Evolutionary conservation across 495 filamentous ascomycete species (phyloP), one percentile per base, ranked within the genome.

Genomic region (Apiosordaria backusii): DNA sequence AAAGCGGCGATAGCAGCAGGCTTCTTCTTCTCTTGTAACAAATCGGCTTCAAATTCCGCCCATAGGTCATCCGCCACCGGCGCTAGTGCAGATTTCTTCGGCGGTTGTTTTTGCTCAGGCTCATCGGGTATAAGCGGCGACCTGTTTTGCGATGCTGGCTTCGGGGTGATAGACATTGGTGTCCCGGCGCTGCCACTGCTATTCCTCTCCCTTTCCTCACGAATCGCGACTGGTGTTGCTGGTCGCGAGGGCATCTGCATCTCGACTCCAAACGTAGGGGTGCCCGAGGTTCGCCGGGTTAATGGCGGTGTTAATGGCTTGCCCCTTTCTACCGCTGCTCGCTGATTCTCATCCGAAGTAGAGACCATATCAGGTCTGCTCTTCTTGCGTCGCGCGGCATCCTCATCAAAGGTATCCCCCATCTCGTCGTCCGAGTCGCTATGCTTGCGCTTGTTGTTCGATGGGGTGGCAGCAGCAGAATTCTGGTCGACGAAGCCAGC

Each of bases 41-140:
- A 86, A 24, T 97, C 93, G 18, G 92, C 90, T 76, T 97, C 91
- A 73, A 97, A 97, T 54, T 91, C 91, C 0, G 90, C 92, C 91
- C 93, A 96, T 76, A 93, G 91, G 61, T 89, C 88, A 70, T 97
- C 93, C 74, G 93, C 87, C 5, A 96, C 78, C 62, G 65, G 64
- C 72, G 72, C 63, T 18, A 64, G 35, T 19, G 72, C 26, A 57
- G 69, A 54, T 23, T 65, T 25, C 50, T 61, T 45, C 4, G 26
- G 61, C 35, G 71, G 50, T 16, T 72, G 50, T 66, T 45, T 45
- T 45, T 45, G 35, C 35, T 45, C 9, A 2, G 35, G 35, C 35
- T 77, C 78, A 45, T 75, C 67, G 16, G 76, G 75, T 65, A 78
- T 75, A n/a, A 82, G 68, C 21, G 77, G 76, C 18, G 77, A 77